Evolutionary conservation across 208 protist genomes (phyloP), one percentile per base, ranked within the genome.

Genomic region (Leishmania lainsoni): DNA sequence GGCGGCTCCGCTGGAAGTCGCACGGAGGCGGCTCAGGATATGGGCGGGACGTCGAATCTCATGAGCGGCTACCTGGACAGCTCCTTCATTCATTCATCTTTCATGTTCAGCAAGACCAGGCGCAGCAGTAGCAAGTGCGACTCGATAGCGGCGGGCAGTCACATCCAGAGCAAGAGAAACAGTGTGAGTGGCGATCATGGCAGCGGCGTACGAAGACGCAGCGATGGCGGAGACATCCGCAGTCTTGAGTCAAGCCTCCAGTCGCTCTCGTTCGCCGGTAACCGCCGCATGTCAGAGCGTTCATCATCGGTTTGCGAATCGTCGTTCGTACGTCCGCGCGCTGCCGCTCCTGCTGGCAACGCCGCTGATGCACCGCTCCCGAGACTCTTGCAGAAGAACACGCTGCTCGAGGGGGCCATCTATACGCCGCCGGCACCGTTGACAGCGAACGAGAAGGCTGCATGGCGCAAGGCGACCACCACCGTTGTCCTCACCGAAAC

Each of bases 401-500:
- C 87, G 74, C 75, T 77, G 17, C 66, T 92, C 35, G 66, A 87
- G 9, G 90, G 90, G 71, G 80, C 88, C 56, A 77, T 80, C 45
- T 78, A 81, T 35, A 73, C 74, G 8, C 52, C 26, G 35, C 84
- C 81, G 4, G 29, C 76, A 20, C 76, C 81, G 51, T 26, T 85
- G 68, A 89, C 92, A 32, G 88, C 88, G n/a, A 81, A 80, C 2
- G 88, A 96, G 80, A 83, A 86, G 16, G 85, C 83, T 29, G 79
- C 69, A 75, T 97, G 93, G 93, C 51, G 89, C 58, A 79, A 89
- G 26, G 81, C 72, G 26, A 87, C 91, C 71, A 96, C 89, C 45
- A 93, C 87, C 61, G 77, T 98, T 71, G 86, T 87, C 39, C 86
- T 98, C 17, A 79, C 76, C 20, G 94, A 98, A 83, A 98, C 96